These are phyloP conservation scores for Aureobasidium subglaciale DNA, from an alignment of 2,329 filamentous ascomycete species.

Conservation along the genomic window DNA sequence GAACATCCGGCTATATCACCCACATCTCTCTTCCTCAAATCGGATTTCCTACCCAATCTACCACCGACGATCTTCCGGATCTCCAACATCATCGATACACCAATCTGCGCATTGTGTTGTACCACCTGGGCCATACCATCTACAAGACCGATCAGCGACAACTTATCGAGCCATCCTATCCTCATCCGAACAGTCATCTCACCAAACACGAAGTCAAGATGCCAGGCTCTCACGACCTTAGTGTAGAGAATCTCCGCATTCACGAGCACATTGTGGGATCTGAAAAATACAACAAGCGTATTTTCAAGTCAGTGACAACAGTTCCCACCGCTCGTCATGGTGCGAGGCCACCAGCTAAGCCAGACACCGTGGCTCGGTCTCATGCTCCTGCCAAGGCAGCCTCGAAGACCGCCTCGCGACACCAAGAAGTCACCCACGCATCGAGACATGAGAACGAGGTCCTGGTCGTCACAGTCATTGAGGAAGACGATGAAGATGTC, in stretches of 20 bases:
- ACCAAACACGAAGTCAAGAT: neutral
- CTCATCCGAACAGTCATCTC: neutral
- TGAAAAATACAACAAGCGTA: neutral
- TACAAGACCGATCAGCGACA: too few species aligned
- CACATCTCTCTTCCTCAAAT: too few species aligned
- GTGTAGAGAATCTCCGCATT: neutral
- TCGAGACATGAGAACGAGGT: neutral
- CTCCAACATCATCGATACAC: too few species aligned
- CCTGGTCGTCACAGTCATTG: neutral
- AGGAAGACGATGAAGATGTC: neutral
- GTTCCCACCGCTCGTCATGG: neutral
- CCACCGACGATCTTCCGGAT: too few species aligned
- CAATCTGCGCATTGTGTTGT: too few species aligned
- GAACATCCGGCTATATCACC: too few species aligned
- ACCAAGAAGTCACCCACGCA: neutral
- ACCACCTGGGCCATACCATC: too few species aligned
- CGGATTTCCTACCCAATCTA: too few species aligned
- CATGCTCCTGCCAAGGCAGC: neutral
- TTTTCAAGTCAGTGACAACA: neutral
- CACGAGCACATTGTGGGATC: neutral
- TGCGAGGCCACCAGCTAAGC: neutral
- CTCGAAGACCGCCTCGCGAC: neutral
- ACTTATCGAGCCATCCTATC: neutral
- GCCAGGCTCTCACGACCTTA: conserved; percentile 7
- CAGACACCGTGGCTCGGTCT: neutral